phyloP scores from a whole-genome alignment of 345 rosid species.

The Eucalyptus regnans region DNA sequence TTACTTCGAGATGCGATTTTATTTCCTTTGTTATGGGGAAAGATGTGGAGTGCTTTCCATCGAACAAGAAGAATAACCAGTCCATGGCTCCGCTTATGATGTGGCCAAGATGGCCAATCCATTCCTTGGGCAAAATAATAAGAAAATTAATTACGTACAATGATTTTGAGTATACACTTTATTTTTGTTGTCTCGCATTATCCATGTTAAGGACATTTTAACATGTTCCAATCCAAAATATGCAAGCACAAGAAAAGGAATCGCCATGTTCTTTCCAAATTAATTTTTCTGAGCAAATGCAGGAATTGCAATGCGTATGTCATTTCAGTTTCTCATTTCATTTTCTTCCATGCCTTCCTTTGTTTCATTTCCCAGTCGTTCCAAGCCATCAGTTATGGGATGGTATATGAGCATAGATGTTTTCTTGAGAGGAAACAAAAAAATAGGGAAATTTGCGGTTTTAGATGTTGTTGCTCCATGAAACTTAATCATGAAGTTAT shows the following conservation, averaged over 20 bases:
- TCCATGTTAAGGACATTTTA: neutral
- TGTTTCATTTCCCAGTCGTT: neutral
- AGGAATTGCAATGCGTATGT: neutral
- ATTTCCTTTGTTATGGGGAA: neutral
- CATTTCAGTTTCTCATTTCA: neutral
- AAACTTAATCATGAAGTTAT: neutral
- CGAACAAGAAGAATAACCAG: neutral
- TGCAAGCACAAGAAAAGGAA: neutral
- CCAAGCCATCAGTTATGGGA: neutral
- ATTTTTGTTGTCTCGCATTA: neutral
- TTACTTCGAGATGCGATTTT: too few species aligned
- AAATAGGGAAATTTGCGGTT: fast-evolving
- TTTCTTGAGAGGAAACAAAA: neutral
- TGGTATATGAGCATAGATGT: neutral
- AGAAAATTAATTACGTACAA: neutral
- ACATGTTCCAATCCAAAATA: neutral
- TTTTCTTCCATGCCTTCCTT: neutral
- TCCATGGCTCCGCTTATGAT: neutral
- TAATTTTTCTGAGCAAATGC: neutral
- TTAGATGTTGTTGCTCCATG: neutral
- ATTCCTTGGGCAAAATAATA: neutral
- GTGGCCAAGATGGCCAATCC: neutral
- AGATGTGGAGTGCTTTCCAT: neutral
- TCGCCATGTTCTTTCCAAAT: neutral
- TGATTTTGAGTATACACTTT: neutral